phyloP scores from a whole-genome alignment of 2,329 filamentous ascomycete species.

The Monilinia fructigena region DNA sequence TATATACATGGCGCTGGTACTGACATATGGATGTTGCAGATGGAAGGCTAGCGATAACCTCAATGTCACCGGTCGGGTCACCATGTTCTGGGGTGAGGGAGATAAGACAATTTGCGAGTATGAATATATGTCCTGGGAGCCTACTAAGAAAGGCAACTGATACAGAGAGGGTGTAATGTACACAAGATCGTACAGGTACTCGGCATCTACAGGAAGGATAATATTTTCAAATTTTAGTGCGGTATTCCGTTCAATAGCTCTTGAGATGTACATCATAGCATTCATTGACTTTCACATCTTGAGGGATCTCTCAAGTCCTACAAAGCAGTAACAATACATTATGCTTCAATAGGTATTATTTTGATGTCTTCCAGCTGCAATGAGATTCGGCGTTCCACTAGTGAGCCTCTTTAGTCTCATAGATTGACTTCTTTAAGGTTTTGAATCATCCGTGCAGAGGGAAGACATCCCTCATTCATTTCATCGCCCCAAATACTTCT shows the following conservation, averaged over 20 bases:
- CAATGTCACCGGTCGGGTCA: background rate
- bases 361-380: no score
- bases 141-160: background rate
- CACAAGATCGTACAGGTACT: background rate
- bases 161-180: background rate
- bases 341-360: background rate
- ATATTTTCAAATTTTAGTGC: background rate
- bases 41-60: constrained; percentile 1
- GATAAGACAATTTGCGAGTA: background rate
- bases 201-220: background rate
- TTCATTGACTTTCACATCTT: background rate
- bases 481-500: no score
- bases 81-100: background rate
- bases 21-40: background rate
- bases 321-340: background rate
- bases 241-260: background rate
- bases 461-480: no score
- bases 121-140: constrained; percentile 1
- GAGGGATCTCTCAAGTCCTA: background rate
- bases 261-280: background rate
- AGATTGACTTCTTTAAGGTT: no score
- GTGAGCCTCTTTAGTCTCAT: no score
- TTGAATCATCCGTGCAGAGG: no score
- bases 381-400: background rate
- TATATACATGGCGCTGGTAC: background rate